These are phyloP conservation scores for Pachyrhizus erosus DNA, from an alignment of 306 rosid species.

Conservation along the genomic window DNA sequence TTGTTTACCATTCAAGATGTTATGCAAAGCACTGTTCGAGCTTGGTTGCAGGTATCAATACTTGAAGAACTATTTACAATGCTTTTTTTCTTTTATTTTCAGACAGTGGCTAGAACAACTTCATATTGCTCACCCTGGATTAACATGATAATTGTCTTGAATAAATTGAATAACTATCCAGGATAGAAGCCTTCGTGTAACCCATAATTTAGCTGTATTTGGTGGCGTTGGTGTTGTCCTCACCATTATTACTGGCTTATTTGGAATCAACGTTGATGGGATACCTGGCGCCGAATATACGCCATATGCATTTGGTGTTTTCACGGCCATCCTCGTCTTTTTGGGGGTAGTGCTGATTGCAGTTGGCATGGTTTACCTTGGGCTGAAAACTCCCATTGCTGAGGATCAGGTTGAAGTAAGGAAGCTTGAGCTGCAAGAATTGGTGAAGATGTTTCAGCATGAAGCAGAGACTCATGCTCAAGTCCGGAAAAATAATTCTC, in stretches of 20 bases:
- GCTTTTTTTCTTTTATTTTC: background rate
- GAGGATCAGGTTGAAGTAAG: slow-evolving; percentile 74
- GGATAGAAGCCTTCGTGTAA: slow-evolving; percentile 91
- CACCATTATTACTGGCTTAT: slow-evolving; percentile 81
- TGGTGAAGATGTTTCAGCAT: slow-evolving; percentile 85
- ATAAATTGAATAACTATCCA: slow-evolving; percentile 51
- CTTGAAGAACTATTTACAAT: slow-evolving; percentile 12
- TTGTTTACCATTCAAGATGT: slow-evolving; percentile 96
- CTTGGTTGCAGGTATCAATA: slow-evolving; percentile 88
- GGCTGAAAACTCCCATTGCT: slow-evolving; percentile 65
- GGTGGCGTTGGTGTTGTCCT: slow-evolving; percentile 90
- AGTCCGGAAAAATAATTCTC: slow-evolving; percentile 59
- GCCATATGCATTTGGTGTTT: slow-evolving; percentile 86
- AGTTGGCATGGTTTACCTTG: slow-evolving; percentile 77
- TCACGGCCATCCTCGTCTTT: slow-evolving; percentile 63
- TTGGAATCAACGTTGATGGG: slow-evolving; percentile 96
- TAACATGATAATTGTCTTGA: slow-evolving; percentile 34
- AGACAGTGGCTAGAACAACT: slow-evolving; percentile 1
- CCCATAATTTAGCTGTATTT: slow-evolving; percentile 83
- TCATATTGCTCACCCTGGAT: background rate
- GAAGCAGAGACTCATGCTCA: slow-evolving; percentile 95
- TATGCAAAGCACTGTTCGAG: slow-evolving; percentile 91
- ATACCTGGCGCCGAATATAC: slow-evolving; percentile 73
- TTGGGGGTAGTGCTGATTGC: slow-evolving; percentile 62
- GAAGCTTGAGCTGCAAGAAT: slow-evolving; percentile 78